These are phyloP conservation scores for Cubamyces sp. DNA, from an alignment of 768 basidiomycete species.

Conservation along the genomic window DNA sequence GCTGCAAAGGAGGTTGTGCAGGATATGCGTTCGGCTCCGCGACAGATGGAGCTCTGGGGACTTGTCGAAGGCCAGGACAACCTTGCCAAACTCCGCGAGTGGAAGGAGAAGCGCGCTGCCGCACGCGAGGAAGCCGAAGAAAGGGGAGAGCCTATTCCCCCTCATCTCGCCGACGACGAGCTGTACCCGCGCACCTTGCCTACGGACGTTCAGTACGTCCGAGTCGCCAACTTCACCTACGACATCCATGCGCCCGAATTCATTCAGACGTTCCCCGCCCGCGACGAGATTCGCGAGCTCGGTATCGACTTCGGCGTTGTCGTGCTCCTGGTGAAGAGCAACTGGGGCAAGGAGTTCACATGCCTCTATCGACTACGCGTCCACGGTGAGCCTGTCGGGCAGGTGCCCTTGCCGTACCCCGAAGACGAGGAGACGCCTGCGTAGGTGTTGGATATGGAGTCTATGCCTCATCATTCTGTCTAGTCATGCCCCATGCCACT, in stretches of 20 bases:
- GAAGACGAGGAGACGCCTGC: constrained; percentile 24
- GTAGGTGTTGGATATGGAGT: constrained; percentile 3
- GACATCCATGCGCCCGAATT: constrained; percentile 44
- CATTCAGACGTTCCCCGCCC: constrained; percentile 55
- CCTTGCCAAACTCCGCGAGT: constrained; percentile 58
- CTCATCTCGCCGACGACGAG: constrained; percentile 22
- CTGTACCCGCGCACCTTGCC: constrained; percentile 38
- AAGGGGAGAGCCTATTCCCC: constrained; percentile 14
- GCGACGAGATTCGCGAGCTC: constrained; percentile 62
- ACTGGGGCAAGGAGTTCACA: constrained; percentile 88
- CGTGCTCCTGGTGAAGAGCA: constrained; percentile 75
- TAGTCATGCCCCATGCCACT: constrained; percentile 8
- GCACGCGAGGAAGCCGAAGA: constrained; percentile 28
- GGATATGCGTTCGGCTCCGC: constrained; percentile 81
- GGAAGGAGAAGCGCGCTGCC: constrained; percentile 50
- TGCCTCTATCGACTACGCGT: constrained; percentile 89
- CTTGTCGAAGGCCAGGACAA: constrained; percentile 82
- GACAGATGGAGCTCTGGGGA: constrained; percentile 90
- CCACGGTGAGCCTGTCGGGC: constrained; percentile 63
- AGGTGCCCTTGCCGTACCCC: constrained; percentile 41
- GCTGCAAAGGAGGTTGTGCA: constrained; percentile 80
- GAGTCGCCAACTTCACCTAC: constrained; percentile 53
- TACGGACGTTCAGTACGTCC: constrained; percentile 37
- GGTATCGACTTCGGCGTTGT: constrained; percentile 87
- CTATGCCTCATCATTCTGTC: background rate